These are phyloP conservation scores for Setaria italica DNA, from an alignment of 202 grass and related monocot species.

Conservation along the genomic window DNA sequence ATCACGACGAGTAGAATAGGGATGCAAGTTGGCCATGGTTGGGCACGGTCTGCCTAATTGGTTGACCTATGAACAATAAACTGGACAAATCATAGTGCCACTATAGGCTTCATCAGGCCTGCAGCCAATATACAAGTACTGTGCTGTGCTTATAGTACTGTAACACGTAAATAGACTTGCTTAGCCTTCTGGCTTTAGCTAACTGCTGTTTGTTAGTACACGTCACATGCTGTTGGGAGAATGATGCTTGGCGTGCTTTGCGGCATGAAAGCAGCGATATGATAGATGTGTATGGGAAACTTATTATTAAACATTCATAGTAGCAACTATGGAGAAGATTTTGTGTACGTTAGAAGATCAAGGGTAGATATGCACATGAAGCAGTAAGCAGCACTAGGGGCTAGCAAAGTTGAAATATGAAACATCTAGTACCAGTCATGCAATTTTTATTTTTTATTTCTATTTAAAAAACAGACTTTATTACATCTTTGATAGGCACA, in stretches of 20 bases:
- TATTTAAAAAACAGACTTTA: not conserved
- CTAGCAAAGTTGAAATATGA: not conserved
- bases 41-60: not conserved
- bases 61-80: constrained; percentile 26
- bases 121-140: not conserved
- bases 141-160: not conserved
- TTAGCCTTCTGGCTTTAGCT: not conserved
- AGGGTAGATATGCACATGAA: not conserved
- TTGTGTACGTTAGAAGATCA: not conserved
- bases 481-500: not conserved
- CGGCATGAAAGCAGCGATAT: not conserved
- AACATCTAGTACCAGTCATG: too few relatives aligned
- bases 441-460: not conserved
- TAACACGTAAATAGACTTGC: not conserved
- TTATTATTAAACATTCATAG: too few relatives aligned
- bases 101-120: not conserved
- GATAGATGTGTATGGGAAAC: not conserved
- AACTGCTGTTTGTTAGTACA: not conserved
- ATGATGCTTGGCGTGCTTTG: not conserved
- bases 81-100: not conserved
- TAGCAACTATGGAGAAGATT: constrained; percentile 1
- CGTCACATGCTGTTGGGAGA: not conserved
- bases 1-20: not conserved
- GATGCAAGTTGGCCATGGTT: not conserved
- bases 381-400: not conserved